Evolutionary conservation across 495 filamentous ascomycete genomes (phyloP).

Genomic region (Ramalina peruviana): DNA sequence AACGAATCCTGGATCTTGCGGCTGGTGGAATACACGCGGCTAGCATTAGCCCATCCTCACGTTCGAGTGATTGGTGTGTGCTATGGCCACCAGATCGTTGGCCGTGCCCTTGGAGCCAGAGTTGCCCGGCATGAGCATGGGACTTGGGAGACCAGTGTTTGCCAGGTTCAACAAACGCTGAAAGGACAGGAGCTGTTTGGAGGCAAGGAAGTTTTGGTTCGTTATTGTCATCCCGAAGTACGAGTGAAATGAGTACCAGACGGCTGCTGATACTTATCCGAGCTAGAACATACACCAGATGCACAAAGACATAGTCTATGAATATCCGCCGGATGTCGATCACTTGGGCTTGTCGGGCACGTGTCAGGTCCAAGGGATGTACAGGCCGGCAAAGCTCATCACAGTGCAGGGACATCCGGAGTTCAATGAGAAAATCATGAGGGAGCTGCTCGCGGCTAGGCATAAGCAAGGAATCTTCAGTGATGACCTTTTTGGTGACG

Average conservation of each 20-base stretch:
- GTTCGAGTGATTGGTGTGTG: slow-evolving; percentile 69
- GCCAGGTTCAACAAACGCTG: slow-evolving; percentile 50
- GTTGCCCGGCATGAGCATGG: slow-evolving; percentile 53
- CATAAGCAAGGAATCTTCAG: slow-evolving; percentile 50
- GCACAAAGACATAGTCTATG: slow-evolving; percentile 70
- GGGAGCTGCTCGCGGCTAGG: slow-evolving; percentile 48
- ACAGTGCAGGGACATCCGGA: slow-evolving; percentile 90
- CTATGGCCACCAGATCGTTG: slow-evolving; percentile 87
- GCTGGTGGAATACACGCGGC: slow-evolving; percentile 55
- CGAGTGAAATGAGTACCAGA: neutral
- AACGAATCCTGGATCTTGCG: slow-evolving; percentile 61
- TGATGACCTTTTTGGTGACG: slow-evolving; percentile 48
- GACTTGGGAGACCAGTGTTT: slow-evolving; percentile 68
- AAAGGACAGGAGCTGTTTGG: slow-evolving; percentile 63
- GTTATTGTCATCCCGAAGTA: slow-evolving; percentile 12
- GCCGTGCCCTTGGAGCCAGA: slow-evolving; percentile 52
- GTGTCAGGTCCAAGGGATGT: slow-evolving; percentile 74
- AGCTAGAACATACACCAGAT: slow-evolving; percentile 69
- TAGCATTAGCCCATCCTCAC: slow-evolving; percentile 39
- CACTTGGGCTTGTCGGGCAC: slow-evolving; percentile 48
- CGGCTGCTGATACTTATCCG: neutral
- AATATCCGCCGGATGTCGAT: slow-evolving; percentile 46
- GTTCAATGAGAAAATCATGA: slow-evolving; percentile 62
- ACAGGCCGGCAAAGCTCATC: slow-evolving; percentile 48
- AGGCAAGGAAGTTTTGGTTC: slow-evolving; percentile 50